phyloP scores from a whole-genome alignment of 805 yeast genomes.

The Geotrichum ghanense region DNA sequence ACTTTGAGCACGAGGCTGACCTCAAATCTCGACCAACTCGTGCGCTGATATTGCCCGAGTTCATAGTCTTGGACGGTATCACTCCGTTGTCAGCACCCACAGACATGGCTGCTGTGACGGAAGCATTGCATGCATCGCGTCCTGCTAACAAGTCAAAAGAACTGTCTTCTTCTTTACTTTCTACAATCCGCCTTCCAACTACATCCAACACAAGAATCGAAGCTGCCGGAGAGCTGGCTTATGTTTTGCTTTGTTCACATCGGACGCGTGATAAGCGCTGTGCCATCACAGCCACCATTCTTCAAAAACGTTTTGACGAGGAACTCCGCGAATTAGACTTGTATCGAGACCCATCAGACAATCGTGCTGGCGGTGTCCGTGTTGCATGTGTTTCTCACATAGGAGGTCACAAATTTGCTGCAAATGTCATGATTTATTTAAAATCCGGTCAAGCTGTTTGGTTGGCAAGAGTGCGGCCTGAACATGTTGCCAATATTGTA shows the following conservation, averaged over 20 bases:
- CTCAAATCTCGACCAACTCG: conserved; percentile 32
- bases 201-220: background rate
- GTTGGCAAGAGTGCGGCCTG: conserved; percentile 80
- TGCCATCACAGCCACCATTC: conserved; percentile 85
- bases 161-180: background rate
- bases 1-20: conserved; percentile 24
- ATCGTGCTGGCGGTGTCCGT: conserved; percentile 59
- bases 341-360: conserved; percentile 67
- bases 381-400: conserved; percentile 73
- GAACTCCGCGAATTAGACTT: conserved; percentile 61
- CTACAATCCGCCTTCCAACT: background rate
- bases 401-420: conserved; percentile 94
- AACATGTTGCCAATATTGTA: conserved; percentile 58
- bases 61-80: conserved; percentile 53
- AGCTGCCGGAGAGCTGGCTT: conserved; percentile 4
- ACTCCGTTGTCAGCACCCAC: conserved; percentile 30
- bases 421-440: conserved; percentile 71
- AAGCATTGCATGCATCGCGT: background rate
- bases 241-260: conserved; percentile 76
- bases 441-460: conserved; percentile 69
- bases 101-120: conserved; percentile 29
- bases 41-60: conserved; percentile 59
- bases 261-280: conserved; percentile 85
- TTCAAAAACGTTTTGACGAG: conserved; percentile 67
- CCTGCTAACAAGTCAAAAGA: background rate